phyloP scores from a whole-genome alignment of 768 basidiomycete genomes.

The Russula lepida region DNA sequence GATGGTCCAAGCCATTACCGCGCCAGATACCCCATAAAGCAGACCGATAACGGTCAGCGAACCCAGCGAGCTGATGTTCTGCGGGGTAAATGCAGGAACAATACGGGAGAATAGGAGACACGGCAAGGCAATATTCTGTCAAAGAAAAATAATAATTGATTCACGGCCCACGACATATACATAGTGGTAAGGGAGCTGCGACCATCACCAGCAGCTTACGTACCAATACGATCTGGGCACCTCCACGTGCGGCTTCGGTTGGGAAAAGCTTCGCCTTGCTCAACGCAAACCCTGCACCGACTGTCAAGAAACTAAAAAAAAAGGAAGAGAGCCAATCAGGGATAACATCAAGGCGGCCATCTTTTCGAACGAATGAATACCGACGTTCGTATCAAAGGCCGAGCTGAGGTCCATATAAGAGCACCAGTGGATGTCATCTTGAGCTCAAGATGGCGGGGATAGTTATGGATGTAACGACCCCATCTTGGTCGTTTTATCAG shows the following conservation, averaged over 20 bases:
- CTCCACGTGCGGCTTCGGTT: conserved; percentile 46
- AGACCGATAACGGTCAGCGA: conserved; percentile 54
- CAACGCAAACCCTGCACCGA: conserved; percentile 45
- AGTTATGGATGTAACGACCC: neutral
- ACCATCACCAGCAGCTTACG: neutral
- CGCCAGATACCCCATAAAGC: conserved; percentile 50
- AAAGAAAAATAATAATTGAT: neutral
- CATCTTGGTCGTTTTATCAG: neutral
- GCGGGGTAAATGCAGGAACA: conserved; percentile 52
- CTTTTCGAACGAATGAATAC: neutral
- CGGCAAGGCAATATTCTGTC: conserved; percentile 50
- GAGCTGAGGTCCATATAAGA: neutral
- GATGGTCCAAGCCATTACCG: conserved; percentile 44
- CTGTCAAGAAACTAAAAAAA: conserved; percentile 41
- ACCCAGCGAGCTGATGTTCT: conserved; percentile 49
- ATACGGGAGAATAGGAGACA: conserved; percentile 66
- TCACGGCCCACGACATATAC: no score
- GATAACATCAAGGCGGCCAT: neutral
- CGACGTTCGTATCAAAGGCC: conserved; percentile 3
- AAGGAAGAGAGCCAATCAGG: neutral
- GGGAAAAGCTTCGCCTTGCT: conserved; percentile 57
- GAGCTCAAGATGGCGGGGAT: neutral
- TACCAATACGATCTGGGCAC: conserved; percentile 54
- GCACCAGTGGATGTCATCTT: conserved; percentile 12
- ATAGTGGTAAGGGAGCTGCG: no score